These are phyloP conservation scores for Epichloe brachyelytri DNA, from an alignment of 2,329 filamentous ascomycete genomes.

Conservation along the genomic window DNA sequence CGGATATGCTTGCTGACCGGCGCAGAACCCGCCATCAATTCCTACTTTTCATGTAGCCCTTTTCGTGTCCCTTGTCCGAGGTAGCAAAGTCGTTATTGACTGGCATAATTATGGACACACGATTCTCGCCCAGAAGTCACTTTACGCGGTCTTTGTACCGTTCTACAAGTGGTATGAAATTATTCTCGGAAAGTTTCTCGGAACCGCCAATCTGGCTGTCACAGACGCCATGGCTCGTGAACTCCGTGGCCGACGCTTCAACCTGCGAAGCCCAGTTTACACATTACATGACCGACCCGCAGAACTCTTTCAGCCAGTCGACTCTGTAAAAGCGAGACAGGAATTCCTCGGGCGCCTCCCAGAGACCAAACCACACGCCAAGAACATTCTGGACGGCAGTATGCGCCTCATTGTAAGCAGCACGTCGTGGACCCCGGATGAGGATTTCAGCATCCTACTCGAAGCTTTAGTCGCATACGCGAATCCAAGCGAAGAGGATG, in stretches of 20 bases:
- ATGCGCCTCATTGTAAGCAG: slow-evolving; percentile 73
- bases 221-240: slow-evolving; percentile 77
- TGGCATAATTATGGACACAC: slow-evolving; percentile 99
- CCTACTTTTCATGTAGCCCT: slow-evolving; percentile 72
- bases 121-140: slow-evolving; percentile 57
- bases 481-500: slow-evolving; percentile 21
- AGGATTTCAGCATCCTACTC: slow-evolving; percentile 83
- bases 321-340: slow-evolving; percentile 29
- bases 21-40: slow-evolving; percentile 84
- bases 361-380: slow-evolving; percentile 47
- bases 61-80: slow-evolving; percentile 59
- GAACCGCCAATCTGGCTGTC: slow-evolving; percentile 68
- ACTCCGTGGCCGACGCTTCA: slow-evolving; percentile 50
- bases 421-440: slow-evolving; percentile 94
- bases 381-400: slow-evolving; percentile 43
- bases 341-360: slow-evolving; percentile 53
- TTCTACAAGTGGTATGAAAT: slow-evolving; percentile 70
- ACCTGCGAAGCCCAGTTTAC: slow-evolving; percentile 49
- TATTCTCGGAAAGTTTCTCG: slow-evolving; percentile 53
- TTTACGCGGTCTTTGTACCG: slow-evolving; percentile 60
- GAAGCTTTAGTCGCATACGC: slow-evolving; percentile 71
- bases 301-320: slow-evolving; percentile 62
- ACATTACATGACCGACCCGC: slow-evolving; percentile 82
- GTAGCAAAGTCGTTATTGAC: slow-evolving; percentile 76
- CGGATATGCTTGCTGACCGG: neutral